Percentiles rank a stretch among this genome's conserved stretches.
Evolutionary conservation across 768 basidiomycete genomes (phyloP).

Genomic region (Lactarius trivialis): DNA sequence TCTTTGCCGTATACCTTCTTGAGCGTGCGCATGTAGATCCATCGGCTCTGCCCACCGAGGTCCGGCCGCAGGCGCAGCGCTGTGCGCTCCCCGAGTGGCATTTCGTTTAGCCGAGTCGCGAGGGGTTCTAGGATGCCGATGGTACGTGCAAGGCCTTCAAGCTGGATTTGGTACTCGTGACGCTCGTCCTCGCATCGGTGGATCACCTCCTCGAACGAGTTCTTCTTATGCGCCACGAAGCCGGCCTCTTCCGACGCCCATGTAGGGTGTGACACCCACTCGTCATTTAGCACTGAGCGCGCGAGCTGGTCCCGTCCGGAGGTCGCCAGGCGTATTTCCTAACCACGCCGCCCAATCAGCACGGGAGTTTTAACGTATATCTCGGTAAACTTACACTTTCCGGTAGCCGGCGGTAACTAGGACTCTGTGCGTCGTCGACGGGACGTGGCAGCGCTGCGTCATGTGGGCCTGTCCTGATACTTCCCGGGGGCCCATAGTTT

Average conservation of each 20-base stretch:
- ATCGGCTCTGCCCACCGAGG: constrained; percentile 82
- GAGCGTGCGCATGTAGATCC: constrained; percentile 86
- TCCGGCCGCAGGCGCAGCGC: constrained; percentile 77
- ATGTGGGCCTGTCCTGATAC: constrained; percentile 67
- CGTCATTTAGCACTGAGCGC: constrained; percentile 93
- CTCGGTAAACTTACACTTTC: constrained; percentile 58
- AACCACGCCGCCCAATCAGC: constrained; percentile 8
- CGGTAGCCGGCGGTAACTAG: constrained; percentile 88
- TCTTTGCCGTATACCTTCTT: constrained; percentile 91
- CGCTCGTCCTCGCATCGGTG: constrained; percentile 98
- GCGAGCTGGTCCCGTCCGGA: constrained; percentile 93
- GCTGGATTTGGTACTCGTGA: constrained; percentile 94
- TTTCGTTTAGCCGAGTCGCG: constrained; percentile 73
- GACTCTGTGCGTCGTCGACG: constrained; percentile 80
- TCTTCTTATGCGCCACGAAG: constrained; percentile 94
- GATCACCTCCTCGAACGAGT: constrained; percentile 89
- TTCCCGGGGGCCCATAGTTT: constrained; percentile 70
- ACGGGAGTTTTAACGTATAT: neutral
- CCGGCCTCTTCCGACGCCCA: constrained; percentile 97
- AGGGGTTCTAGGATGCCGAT: constrained; percentile 90
- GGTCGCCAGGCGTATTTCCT: constrained; percentile 89
- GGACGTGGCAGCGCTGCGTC: constrained; percentile 74
- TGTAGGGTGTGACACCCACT: constrained; percentile 97
- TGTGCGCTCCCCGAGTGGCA: constrained; percentile 81
- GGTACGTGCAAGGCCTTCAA: constrained; percentile 85